Conservation (phyloP, 192 early-diverging fungal genomes). For the Podila minutissima region DNA sequence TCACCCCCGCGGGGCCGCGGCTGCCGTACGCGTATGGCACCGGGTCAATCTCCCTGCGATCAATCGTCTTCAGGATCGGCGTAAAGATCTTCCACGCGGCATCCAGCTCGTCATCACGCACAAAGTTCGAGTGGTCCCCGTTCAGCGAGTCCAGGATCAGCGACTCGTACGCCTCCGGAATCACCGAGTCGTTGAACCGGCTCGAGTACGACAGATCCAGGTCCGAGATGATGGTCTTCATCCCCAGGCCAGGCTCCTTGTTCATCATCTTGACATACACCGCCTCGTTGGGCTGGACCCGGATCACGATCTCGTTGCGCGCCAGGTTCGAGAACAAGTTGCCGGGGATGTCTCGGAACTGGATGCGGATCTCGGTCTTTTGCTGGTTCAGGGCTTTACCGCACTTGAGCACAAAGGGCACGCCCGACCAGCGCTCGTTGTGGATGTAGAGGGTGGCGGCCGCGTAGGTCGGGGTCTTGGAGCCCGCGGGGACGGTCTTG, state of each 20-base stretch:
- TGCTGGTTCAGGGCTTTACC: slow-evolving; percentile 93
- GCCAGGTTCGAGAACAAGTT: slow-evolving; percentile 79
- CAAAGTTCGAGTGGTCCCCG: slow-evolving; percentile 97
- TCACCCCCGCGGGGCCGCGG: slow-evolving; percentile 82
- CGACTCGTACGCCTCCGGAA: slow-evolving; percentile 98
- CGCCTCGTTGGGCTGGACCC: slow-evolving; percentile 94
- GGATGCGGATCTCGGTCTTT: slow-evolving; percentile 96
- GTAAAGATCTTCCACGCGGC: slow-evolving; percentile 99
- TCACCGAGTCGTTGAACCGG: slow-evolving; percentile 88
- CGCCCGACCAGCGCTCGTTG: slow-evolving; percentile 95
- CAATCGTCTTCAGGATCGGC: slow-evolving; percentile 90
- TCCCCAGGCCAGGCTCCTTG: slow-evolving; percentile 92
- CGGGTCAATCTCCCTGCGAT: slow-evolving; percentile 53
- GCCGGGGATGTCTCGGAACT: slow-evolving; percentile 93
- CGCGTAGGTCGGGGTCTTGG: slow-evolving; percentile 93
- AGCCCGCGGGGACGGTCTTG: slow-evolving; percentile 83
- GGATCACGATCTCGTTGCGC: slow-evolving; percentile 96
- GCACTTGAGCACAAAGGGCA: slow-evolving; percentile 88
- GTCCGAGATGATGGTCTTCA: slow-evolving; percentile 87
- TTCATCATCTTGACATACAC: slow-evolving; percentile 98
- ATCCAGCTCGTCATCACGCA: slow-evolving; percentile 91
- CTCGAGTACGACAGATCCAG: slow-evolving; percentile 92
- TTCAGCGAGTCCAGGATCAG: slow-evolving; percentile 92
- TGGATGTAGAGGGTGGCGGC: slow-evolving; percentile 87
- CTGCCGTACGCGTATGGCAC: slow-evolving; percentile 84